These are phyloP conservation scores for Termitomyces sp. DNA, from an alignment of 768 basidiomycete species.

Conservation along the genomic window DNA sequence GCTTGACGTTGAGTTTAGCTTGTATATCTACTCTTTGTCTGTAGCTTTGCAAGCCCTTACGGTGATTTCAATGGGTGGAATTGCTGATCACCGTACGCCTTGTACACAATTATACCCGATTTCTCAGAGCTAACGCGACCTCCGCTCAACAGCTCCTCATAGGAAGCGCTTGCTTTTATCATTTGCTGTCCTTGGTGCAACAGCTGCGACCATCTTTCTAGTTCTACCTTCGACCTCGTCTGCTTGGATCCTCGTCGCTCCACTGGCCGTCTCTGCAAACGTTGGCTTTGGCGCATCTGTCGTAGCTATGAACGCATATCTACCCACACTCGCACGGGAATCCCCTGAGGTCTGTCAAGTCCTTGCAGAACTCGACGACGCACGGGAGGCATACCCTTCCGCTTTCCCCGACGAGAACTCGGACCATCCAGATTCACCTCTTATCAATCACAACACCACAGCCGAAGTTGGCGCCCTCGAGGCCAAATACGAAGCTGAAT, in stretches of 20 bases:
- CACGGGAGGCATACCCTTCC: constrained; percentile 12
- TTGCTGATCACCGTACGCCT: constrained; percentile 82
- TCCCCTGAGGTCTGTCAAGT: constrained; percentile 51
- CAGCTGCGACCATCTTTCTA: constrained; percentile 65
- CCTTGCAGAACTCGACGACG: constrained; percentile 25
- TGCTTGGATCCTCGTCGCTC: constrained; percentile 61
- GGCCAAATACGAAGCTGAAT: constrained; percentile 43
- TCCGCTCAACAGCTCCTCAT: constrained; percentile 44
- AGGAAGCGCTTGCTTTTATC: constrained; percentile 73
- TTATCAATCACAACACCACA: constrained; percentile 23
- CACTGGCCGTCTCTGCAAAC: constrained; percentile 74
- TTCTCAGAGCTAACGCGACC: no score
- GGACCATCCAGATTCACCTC: constrained; percentile 31
- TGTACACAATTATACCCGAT: background rate
- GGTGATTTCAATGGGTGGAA: constrained; percentile 89
- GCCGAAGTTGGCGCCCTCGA: constrained; percentile 19
- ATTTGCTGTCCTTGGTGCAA: constrained; percentile 71
- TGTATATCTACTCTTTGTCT: constrained; percentile 84
- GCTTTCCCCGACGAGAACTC: constrained; percentile 7
- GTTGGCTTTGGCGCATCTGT: constrained; percentile 81
- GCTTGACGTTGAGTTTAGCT: constrained; percentile 31
- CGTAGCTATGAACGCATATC: constrained; percentile 89
- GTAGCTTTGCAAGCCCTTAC: constrained; percentile 90
- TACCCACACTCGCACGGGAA: constrained; percentile 66
- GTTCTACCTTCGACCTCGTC: constrained; percentile 64